Conservation (phyloP, 371 early-diverging fungal genomes). For the Mortierella sp. region DNA sequence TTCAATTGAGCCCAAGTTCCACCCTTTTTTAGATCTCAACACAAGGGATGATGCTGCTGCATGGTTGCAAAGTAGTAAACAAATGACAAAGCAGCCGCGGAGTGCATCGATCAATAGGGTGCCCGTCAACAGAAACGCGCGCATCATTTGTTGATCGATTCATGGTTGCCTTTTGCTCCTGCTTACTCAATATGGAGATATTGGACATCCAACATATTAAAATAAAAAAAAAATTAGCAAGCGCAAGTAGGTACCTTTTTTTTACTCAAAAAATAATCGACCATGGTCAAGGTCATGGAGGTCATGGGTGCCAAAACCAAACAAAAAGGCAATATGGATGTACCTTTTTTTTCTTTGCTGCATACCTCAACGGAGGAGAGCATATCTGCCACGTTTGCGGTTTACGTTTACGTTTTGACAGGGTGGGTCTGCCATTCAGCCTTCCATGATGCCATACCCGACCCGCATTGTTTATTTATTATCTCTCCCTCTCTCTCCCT, state of each 20-base stretch:
- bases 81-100: not conserved
- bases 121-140: not conserved
- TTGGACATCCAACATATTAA: not conserved
- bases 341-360: not conserved
- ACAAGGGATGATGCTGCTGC: not conserved
- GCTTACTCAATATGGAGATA: not conserved
- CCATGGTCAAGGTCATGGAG: not conserved
- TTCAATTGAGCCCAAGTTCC: conserved; percentile 6
- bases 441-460: not conserved
- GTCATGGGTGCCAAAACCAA: not conserved
- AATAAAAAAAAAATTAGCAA: too few species aligned
- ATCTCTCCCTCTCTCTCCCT: not conserved
- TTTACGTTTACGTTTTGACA: too few species aligned
- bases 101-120: not conserved
- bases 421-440: not conserved
- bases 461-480: not conserved
- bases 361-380: not conserved
- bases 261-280: too few species aligned
- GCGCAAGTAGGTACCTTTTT: too few species aligned
- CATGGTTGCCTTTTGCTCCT: not conserved
- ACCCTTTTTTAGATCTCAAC: not conserved
- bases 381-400: not conserved
- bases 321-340: conserved; percentile 4
- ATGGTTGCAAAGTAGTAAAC: not conserved
- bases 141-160: not conserved